Evolutionary conservation across 2,329 filamentous ascomycete genomes (phyloP), one percentile per base, ranked within the genome.

Genomic region (Ophiostoma montium): DNA sequence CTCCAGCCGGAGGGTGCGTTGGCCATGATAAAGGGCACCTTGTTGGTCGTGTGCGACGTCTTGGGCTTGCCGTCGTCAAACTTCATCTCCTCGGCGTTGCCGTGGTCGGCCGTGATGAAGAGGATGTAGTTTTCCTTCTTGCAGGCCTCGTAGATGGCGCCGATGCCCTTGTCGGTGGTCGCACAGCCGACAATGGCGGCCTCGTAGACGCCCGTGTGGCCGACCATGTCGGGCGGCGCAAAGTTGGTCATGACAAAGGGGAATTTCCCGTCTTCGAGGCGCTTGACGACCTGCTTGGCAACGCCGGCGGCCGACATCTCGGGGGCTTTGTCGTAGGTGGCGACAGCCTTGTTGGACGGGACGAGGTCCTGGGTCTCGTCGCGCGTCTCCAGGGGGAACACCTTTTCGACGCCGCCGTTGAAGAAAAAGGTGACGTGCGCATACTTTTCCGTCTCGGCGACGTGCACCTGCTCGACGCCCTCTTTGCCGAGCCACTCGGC

Each of bases 201-300:
- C 60, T 96, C 83, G 69, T 96, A 96, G 53, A 95, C 88, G 63
- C 92, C 92, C 11, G 92, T 98, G 72, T 98, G 92, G 58, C 92
- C 92, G 56, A 98, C 92, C 92, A 98, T 98, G 70, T 98, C 92
- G 16, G 92, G 92, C 38, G 92, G 92, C 38, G 92, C 92, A 68
- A 98, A 96, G 80, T 98, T 98, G 81, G 96, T 95, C 92, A 98
- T 98, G 67, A 98, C 75, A 63, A 98, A 96, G 62, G 92, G 88
- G 69, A 89, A 95, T 63, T 85, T 80, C 62, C 83, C 79, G 66
- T 94, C 86, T 23, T 67, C 77, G 57, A 98, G 82, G 52, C 89
- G 82, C 74, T 95, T 92, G 65, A 72, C 78, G 52, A 95, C 84
- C 71, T 94, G 90, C 61, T 94, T 76, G 46, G 86, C 92, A 13